Base-by-base conservation (phyloP, 2,329 filamentous ascomycete species). In the Beauveria sp. region DNA sequence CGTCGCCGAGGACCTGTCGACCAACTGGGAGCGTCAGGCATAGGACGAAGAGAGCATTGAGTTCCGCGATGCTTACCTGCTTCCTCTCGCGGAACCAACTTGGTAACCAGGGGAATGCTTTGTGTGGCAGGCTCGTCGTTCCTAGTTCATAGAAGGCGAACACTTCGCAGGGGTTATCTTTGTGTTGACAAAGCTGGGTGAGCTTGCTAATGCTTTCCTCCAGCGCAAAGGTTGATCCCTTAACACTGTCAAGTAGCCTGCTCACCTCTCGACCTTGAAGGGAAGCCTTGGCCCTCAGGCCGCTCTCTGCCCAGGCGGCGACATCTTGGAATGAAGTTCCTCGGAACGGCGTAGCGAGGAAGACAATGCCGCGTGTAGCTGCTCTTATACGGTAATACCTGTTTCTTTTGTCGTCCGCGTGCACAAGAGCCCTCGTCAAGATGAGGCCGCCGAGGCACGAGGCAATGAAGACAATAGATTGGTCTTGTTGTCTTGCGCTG, bases 131-230 rank as follows among this genome's bases (percentile, higher is more conserved):
- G 48, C 34, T 70, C 18, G 67, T 69, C 24, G 49, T 64, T 24
- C 64, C 48, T 0, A 43, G 49, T 63, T 71, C 67, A 38, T 68
- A 71, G 40, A 71, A 71, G 49, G 24, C 66, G 43, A 65, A 53
- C 10, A 69, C 50, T 10, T 63, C 54, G 28, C 28, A 63, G 26
- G 57, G 28, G 28, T 57, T n/a, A 43, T 65, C 28, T 18, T 60
- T 42, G 10, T 63, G 31, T 20, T 53, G 61, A 50, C 56, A 67
- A 0, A 69, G 38, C 18, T 54, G 7, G 8, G 67, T 70, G 45
- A 72, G 70, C 0, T 45, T 55, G 4, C 62, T 42, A 1, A 70
- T 64, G 34, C 70, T 66, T 56, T 60, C 40, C 3, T 65, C 62
- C 5, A 69, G 62, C 55, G n/a, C n/a, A n/a, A n/a, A 65, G 2